These are phyloP conservation scores for Aspergillus japonicus DNA, from an alignment of 2,329 filamentous ascomycete genomes.

Conservation along the genomic window DNA sequence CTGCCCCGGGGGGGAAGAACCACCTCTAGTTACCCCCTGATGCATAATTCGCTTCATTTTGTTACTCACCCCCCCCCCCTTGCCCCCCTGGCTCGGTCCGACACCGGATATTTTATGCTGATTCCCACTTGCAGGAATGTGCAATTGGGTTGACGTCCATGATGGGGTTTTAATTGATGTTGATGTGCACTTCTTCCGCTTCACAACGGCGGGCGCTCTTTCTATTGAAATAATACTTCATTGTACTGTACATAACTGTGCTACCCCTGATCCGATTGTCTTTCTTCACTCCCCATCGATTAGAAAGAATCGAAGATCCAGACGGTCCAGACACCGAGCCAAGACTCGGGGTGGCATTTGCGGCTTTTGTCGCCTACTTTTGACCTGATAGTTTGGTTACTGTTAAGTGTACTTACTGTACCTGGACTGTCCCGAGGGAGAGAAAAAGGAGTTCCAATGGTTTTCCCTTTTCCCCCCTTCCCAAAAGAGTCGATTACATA, in stretches of 20 bases:
- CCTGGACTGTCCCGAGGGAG: no score
- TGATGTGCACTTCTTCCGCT: no score
- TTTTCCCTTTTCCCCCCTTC: no score
- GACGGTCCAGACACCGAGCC: not conserved
- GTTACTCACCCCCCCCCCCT: not conserved
- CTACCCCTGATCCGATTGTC: not conserved
- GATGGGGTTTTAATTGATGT: not conserved
- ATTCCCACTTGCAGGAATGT: not conserved
- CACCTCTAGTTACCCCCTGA: not conserved
- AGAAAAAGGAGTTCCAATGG: not conserved
- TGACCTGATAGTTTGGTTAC: not conserved
- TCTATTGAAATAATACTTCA: not conserved
- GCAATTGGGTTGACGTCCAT: not conserved
- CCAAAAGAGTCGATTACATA: not conserved
- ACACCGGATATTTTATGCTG: not conserved
- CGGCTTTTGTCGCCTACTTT: not conserved
- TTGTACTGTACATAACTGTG: no score
- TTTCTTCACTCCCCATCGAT: no score
- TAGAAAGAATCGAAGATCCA: not conserved
- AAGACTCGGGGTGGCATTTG: not conserved
- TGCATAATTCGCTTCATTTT: not conserved
- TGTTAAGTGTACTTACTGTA: not conserved
- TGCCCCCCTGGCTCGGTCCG: not conserved
- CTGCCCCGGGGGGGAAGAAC: no score
- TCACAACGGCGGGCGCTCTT: not conserved